Evolutionary conservation across 768 basidiomycete genomes (phyloP).

Genomic region (Exsudoporus frostii): DNA sequence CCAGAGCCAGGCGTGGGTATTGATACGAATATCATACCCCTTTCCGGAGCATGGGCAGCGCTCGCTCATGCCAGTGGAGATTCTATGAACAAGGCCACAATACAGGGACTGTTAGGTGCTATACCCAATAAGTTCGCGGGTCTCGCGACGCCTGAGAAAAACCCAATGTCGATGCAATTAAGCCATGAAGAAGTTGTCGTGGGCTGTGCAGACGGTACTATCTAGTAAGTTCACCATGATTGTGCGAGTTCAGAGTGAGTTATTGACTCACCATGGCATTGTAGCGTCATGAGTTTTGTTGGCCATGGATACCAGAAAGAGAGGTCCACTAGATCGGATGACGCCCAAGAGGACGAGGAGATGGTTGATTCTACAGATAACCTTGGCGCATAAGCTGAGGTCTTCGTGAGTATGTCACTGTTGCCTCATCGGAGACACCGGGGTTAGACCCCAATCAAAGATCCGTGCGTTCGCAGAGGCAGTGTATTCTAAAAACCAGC

Average conservation of each 20-base stretch:
- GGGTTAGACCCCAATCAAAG: background rate
- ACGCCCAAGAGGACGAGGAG: slow-evolving; percentile 10
- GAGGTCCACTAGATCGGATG: slow-evolving; percentile 2
- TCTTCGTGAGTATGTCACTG: background rate
- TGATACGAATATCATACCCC: slow-evolving; percentile 60
- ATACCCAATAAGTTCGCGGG: slow-evolving; percentile 71
- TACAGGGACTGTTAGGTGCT: slow-evolving; percentile 59
- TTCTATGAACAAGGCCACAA: slow-evolving; percentile 29
- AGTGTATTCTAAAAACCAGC: slow-evolving; percentile 5
- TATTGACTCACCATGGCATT: slow-evolving; percentile 11
- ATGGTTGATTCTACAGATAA: slow-evolving; percentile 15
- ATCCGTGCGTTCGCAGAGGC: background rate
- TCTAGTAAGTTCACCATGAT: slow-evolving; percentile 59
- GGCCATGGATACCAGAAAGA: slow-evolving; percentile 51
- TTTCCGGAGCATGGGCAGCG: slow-evolving; percentile 75
- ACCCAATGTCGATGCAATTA: slow-evolving; percentile 92
- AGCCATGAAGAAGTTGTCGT: slow-evolving; percentile 91
- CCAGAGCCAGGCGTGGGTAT: slow-evolving; percentile 50
- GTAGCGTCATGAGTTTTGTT: slow-evolving; percentile 60
- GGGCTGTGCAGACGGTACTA: slow-evolving; percentile 87
- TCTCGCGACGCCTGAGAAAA: slow-evolving; percentile 85
- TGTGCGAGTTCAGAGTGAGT: background rate
- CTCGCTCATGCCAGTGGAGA: slow-evolving; percentile 43
- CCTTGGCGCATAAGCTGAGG: slow-evolving; percentile 5
- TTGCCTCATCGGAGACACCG: background rate